Evolutionary conservation across 305 asterid genomes (phyloP).

Genomic region (Solanum hybrid): DNA sequence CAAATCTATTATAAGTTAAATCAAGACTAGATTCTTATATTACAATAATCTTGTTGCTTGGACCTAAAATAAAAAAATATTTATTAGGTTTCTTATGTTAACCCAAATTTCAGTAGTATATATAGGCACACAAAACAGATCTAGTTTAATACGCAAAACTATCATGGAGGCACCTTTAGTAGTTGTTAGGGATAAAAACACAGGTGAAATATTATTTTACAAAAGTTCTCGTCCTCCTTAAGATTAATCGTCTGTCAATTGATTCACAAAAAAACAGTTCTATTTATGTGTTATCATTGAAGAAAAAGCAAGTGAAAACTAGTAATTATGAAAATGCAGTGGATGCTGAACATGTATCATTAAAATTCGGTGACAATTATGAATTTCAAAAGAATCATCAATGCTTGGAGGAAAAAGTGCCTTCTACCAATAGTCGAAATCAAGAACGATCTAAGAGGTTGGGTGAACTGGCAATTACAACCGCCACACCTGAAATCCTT

Average conservation of each 20-base stretch:
- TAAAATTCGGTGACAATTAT: not conserved
- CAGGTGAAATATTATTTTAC: not conserved
- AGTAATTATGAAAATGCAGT: not conserved
- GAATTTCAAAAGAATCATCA: not conserved
- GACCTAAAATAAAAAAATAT: not conserved
- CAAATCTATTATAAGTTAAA: not conserved
- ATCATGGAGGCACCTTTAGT: not conserved
- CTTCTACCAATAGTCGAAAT: not conserved
- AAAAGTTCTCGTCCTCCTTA: not conserved
- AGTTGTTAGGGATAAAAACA: not conserved
- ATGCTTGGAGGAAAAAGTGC: not conserved
- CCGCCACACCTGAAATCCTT: not conserved
- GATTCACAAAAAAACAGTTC: not conserved
- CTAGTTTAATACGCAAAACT: not conserved
- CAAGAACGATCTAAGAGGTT: not conserved
- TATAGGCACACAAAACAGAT: not conserved
- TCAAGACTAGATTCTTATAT: not conserved
- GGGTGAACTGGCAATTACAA: not conserved
- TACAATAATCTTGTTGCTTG: no score
- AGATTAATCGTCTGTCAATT: not conserved
- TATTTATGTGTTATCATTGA: not conserved
- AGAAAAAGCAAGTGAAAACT: not conserved
- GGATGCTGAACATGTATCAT: not conserved
- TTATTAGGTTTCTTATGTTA: not conserved
- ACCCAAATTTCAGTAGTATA: not conserved